phyloP scores from a whole-genome alignment of 257 asterid genomes.

The Penstemon eatonii region DNA sequence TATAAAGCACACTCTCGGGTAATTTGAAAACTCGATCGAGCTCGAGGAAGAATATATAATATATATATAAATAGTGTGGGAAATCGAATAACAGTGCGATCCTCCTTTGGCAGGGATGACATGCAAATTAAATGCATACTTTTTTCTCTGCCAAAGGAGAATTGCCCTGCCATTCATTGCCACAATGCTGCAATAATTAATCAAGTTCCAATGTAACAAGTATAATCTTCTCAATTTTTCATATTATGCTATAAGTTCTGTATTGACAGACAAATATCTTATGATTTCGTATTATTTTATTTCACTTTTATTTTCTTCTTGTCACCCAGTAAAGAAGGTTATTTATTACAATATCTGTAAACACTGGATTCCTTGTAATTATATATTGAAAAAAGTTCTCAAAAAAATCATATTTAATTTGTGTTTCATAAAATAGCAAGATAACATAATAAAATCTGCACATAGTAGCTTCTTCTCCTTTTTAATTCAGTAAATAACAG shows the following conservation, averaged over 20 bases:
- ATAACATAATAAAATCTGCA: background rate
- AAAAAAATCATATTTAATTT: background rate
- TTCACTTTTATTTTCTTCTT: too few relatives aligned
- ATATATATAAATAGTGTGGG: conserved; percentile 31
- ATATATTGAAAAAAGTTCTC: background rate
- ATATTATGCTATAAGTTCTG: too few relatives aligned
- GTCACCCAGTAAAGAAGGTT: too few relatives aligned
- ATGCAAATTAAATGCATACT: conserved; percentile 43
- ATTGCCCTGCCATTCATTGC: conserved; percentile 65
- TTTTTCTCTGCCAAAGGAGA: conserved; percentile 74
- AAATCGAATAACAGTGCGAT: conserved; percentile 50
- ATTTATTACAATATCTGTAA: too few relatives aligned
- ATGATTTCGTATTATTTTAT: too few relatives aligned
- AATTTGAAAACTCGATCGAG: conserved; percentile 19
- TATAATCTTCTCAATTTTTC: too few relatives aligned
- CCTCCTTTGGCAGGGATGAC: conserved; percentile 49
- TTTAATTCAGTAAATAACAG: background rate
- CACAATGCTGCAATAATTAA: background rate
- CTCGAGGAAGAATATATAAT: conserved; percentile 3
- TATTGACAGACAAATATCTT: too few relatives aligned
- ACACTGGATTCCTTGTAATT: background rate
- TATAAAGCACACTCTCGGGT: conserved; percentile 24
- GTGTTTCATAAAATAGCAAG: background rate
- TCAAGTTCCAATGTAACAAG: too few relatives aligned
- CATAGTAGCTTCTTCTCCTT: background rate